Evolutionary conservation across 164 flowering plant genomes (phyloP), one percentile per base, ranked within the genome.

Genomic region (Hamamelis virginiana): DNA sequence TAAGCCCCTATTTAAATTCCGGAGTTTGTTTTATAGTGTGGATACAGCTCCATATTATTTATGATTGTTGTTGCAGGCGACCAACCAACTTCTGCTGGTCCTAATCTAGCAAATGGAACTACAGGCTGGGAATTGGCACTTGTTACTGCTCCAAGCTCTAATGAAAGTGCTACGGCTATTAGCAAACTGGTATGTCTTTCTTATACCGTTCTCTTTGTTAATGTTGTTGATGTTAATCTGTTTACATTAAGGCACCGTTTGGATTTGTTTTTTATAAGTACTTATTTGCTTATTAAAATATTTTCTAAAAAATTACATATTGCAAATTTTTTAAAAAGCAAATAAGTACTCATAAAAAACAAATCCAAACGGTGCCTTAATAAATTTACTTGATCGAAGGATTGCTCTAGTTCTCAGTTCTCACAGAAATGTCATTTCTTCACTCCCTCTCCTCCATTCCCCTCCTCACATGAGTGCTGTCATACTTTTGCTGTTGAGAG

Each of bases 71-170:
- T 68, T 78, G 71, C 81, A 84, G 87, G 76, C 28, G 85, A 85
- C 62, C 82, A 77, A 61, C 80, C 84, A 72, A 18, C 89, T 62
- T 59, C 87, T 48, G 63, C 83, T 69, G 80, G 67, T 72, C 72
- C 75, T 22, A 66, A 56, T 76, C 69, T 67, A 18, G 70, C 77
- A 43, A 87, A 80, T 78, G 91, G 87, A 73, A 68, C 88, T 25
- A 79, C 95, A 33, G 97, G 98, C 62, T 94, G 98, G 98, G 98
- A 92, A 73, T 77, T 92, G 73, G 97, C 91, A 59, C 94, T 92
- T 72, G 98, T 94, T 51, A 90, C 91, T 43, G 88, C 96, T 69
- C 96, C 98, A 69, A 93, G 94, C 80, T 91, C 97, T 57, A 91
- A 85, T 75, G 97, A 80, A 62, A 80, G 75, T 75, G 88, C 91